A percentile compares a stretch with the other conserved stretches of the same genome.
Conservation (phyloP, 345 rosid species). For the Erodium maritimum region DNA sequence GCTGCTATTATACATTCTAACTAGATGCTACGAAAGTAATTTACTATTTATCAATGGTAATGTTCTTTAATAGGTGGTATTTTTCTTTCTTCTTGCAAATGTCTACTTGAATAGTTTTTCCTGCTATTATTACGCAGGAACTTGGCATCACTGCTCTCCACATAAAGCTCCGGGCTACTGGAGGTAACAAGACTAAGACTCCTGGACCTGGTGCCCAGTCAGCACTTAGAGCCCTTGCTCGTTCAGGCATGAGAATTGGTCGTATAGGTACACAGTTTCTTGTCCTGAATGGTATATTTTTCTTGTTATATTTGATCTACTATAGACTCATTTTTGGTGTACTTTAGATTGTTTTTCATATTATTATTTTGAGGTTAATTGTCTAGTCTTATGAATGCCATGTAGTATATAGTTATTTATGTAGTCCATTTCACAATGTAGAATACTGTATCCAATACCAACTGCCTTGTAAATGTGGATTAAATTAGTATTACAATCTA, state of each 20-base stretch:
- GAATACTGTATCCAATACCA: too few relatives aligned
- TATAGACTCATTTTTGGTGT: too few relatives aligned
- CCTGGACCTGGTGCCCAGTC: conserved; percentile 30
- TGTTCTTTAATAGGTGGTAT: background rate
- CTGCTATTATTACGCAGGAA: background rate
- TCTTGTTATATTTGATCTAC: too few relatives aligned
- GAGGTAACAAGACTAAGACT: conserved; percentile 26
- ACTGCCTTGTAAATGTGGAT: too few relatives aligned
- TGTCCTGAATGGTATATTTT: too few relatives aligned
- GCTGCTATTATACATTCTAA: background rate
- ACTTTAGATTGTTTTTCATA: too few relatives aligned
- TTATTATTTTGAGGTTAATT: too few relatives aligned
- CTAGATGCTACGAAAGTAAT: background rate
- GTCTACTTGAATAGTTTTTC: conserved; percentile 7
- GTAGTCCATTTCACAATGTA: too few relatives aligned
- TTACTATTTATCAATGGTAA: background rate
- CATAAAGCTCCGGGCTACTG: conserved; percentile 14
- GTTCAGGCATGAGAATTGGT: conserved; percentile 27
- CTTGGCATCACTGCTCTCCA: background rate
- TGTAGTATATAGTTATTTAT: too few relatives aligned
- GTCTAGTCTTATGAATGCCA: too few relatives aligned
- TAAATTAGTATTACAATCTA: too few relatives aligned
- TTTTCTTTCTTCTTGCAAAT: background rate
- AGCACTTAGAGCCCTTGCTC: conserved; percentile 26
- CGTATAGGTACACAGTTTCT: conserved; percentile 16